Evolutionary conservation across 768 basidiomycete genomes (phyloP).

Genomic region (Cubamyces lactineus): DNA sequence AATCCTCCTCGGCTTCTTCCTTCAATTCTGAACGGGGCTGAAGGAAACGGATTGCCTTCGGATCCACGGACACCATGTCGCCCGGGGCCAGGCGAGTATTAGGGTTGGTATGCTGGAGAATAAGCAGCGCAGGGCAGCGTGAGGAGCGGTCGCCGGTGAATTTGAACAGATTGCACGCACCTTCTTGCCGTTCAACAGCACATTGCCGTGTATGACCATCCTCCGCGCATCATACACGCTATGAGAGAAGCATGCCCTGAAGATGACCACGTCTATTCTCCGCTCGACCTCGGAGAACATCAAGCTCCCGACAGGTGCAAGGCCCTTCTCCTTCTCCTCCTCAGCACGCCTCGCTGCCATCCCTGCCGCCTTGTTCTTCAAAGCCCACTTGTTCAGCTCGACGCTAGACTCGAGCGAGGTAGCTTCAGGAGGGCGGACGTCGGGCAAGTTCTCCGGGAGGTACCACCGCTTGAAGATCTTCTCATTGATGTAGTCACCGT

Average conservation of each 20-base stretch:
- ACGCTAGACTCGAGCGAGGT: conserved; percentile 14
- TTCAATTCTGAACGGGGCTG: conserved; percentile 36
- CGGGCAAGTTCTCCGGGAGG: conserved; percentile 83
- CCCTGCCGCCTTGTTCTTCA: conserved; percentile 47
- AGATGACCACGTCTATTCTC: conserved; percentile 89
- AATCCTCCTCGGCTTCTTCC: conserved; percentile 18
- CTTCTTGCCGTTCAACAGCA: conserved; percentile 87
- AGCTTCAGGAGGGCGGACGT: conserved; percentile 70
- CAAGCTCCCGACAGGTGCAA: conserved; percentile 92
- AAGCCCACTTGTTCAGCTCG: conserved; percentile 60
- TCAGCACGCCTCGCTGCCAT: conserved; percentile 49
- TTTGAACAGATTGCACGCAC: conserved; percentile 47
- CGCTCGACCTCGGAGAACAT: conserved; percentile 97
- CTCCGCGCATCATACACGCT: conserved; percentile 90
- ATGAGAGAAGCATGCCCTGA: conserved; percentile 83
- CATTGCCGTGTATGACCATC: conserved; percentile 84
- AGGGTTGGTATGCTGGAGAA: conserved; percentile 71
- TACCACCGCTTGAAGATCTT: conserved; percentile 95
- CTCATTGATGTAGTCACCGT: conserved; percentile 93
- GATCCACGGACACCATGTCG: conserved; percentile 91
- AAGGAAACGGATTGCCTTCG: conserved; percentile 76
- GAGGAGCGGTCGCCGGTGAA: background rate
- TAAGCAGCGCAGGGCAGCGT: background rate
- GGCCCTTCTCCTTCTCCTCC: conserved; percentile 58
- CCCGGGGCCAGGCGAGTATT: conserved; percentile 91